Base-by-base conservation (phyloP, 2,329 filamentous ascomycete genomes). In the Phyllosticta citrichinensis region DNA sequence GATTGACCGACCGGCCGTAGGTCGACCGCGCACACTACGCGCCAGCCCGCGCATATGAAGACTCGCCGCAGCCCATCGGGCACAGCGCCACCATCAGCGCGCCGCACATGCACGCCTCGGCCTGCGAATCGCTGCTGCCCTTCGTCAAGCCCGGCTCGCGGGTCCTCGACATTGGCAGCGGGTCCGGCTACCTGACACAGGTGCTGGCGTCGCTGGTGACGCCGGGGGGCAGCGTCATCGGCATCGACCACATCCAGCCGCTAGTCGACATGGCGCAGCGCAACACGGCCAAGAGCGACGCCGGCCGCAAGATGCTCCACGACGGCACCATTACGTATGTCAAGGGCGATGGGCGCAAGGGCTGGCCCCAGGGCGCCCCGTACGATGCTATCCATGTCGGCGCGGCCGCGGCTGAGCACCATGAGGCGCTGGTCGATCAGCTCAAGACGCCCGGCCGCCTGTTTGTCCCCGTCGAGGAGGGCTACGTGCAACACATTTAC, bases 371-470 rank as follows among this genome's bases (percentile, higher is more conserved):
- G 12, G 79, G 76, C 63, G 75, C 73, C 30, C 81, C 85, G 0
- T 99, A 93, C 80, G 91, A 97, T 79, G 92, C 89, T 2, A 97
- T 99, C 63, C 94, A 97, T 71, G 94, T 97, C 2, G 94, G 94
- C 0, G 94, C 94, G 0, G 89, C 91, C 8, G 93, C 93, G 0
- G 81, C 77, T 24, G 82, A 85, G 69, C 75, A 96, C 60, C 92
- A 96, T 71, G 70, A 82, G 19, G 81, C 83, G 62, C 75, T 97
- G 65, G 75, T 96, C 54, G 82, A 86, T 30, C 94, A 97, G 77
- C 76, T 99, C 66, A 85, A 84, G 64, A 77, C 82, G 2, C 93
- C 93, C 0, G 94, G 94, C 5, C 57, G 88, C 65, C 80, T 94
- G 75, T 93, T 94, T 70, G 88, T 94, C 11, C 89, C 89, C 0